Percentiles rank a stretch among this genome's conserved stretches.
These are phyloP conservation scores for Setaria viridis DNA, from an alignment of 202 grass and related monocot genomes.

Conservation along the genomic window DNA sequence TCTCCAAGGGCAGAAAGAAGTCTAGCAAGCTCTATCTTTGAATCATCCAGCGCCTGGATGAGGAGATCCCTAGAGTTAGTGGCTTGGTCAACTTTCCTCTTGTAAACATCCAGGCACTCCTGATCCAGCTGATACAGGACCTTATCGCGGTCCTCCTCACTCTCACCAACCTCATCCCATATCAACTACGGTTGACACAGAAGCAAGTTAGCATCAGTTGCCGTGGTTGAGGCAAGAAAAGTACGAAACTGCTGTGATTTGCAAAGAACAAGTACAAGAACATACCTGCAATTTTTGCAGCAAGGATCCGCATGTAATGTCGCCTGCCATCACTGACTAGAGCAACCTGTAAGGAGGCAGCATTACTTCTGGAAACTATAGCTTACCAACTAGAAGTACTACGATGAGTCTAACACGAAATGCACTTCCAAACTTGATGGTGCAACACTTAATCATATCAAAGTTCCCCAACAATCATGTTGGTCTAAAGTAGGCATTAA, in stretches of 20 bases:
- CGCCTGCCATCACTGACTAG: slow-evolving; percentile 59
- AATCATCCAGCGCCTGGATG: slow-evolving; percentile 91
- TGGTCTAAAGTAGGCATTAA: slow-evolving; percentile 23
- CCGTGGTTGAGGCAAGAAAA: not conserved
- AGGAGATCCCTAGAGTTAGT: slow-evolving; percentile 84
- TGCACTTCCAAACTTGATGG: slow-evolving; percentile 23
- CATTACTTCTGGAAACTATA: slow-evolving; percentile 12
- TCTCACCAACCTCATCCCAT: slow-evolving; percentile 98
- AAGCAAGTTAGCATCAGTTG: not conserved
- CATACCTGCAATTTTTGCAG: slow-evolving; percentile 88
- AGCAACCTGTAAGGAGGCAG: slow-evolving; percentile 54
- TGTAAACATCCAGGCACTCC: slow-evolving; percentile 97
- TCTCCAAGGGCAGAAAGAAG: slow-evolving; percentile 93
- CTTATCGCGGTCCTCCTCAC: slow-evolving; percentile 89
- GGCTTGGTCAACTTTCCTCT: slow-evolving; percentile 97
- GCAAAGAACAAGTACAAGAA: slow-evolving; percentile 2
- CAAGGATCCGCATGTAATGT: slow-evolving; percentile 82
- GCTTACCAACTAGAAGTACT: not conserved
- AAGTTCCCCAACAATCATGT: slow-evolving; percentile 8
- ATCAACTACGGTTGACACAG: slow-evolving; percentile 55
- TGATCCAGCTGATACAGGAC: slow-evolving; percentile 91
- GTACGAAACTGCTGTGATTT: not conserved
- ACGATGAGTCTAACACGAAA: not conserved
- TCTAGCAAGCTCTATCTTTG: slow-evolving; percentile 89
- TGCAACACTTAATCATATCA: not conserved